Base-by-base conservation (phyloP, 2,329 filamentous ascomycete genomes). In the Metarhizium guizhouense region DNA sequence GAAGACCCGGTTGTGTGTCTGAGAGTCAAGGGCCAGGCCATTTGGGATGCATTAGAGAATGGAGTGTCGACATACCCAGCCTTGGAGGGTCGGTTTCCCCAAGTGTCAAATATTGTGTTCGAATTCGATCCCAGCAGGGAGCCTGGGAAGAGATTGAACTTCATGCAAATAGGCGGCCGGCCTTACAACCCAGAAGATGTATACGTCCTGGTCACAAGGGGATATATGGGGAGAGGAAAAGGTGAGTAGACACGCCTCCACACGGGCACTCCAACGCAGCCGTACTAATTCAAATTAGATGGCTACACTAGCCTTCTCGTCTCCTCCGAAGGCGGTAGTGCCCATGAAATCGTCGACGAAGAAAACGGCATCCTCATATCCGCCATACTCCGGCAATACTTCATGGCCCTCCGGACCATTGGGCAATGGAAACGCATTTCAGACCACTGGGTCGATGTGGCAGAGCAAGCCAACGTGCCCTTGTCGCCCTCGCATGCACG, bases 201-300 rank as follows among this genome's bases (percentile, higher is more conserved):
- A 42, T 96, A 95, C 65, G 78, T 80, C 0, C 75, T 96, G 3
- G 87, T 86, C 8, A 96, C 91, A 0, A 76, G 91, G 55, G 90
- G 89, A 0, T 96, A 96, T 67, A 95, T 96, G 90, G 86, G 81
- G 4, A 82, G 89, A 40, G 91, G 91, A 20, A 94, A 93, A 69
- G 75, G 76, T 77, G 57, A 54, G 47, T 32, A 40, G 38, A 40
- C 10, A 40, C 1, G 38, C 11, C 38, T 40, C 38, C 10, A 16
- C 3, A 5, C 14, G 1, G 10, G 38, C 38, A 11, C 38, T 16
- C 38, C 38, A 16, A 29, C 11, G 25, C 20, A 29, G 10, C 38
- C 18, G 32, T 7, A 32, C 25, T 20, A 20, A 29, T 2, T 14
- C n/a, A 6, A 13, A 30, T 6, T 40, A 77, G 91, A 96, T 62